These are phyloP conservation scores for Chloris gayana DNA, from an alignment of 176 grass and related monocot species.

Conservation along the genomic window DNA sequence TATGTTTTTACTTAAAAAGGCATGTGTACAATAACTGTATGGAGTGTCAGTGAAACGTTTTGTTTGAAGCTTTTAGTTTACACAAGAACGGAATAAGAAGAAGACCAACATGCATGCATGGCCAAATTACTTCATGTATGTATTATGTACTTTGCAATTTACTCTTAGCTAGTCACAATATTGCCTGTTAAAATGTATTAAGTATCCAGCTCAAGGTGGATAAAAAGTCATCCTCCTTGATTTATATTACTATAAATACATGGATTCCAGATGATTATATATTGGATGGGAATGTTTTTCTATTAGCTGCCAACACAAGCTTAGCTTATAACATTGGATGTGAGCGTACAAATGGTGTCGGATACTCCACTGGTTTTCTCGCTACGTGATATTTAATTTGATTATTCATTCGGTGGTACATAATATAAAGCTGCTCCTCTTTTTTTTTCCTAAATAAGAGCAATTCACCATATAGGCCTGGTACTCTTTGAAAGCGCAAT, in stretches of 20 bases:
- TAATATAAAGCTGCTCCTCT: too few species aligned
- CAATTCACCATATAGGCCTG: not conserved
- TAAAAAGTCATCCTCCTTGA: not conserved
- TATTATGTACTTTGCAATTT: not conserved
- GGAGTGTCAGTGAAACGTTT: not conserved
- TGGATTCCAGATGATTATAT: not conserved
- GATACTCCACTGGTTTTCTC: too few species aligned
- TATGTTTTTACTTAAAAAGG: not conserved
- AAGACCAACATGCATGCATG: not conserved
- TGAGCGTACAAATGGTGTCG: too few species aligned
- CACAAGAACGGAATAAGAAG: not conserved
- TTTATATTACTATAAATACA: not conserved
- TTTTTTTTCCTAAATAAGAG: too few species aligned
- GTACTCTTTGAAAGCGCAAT: not conserved
- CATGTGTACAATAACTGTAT: not conserved
- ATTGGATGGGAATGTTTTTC: not conserved
- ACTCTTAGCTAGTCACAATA: not conserved
- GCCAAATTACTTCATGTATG: not conserved
- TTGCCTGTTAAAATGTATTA: not conserved
- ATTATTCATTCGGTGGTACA: too few species aligned
- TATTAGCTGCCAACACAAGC: not conserved
- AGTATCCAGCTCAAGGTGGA: constrained; percentile 4
- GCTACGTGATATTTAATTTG: too few species aligned
- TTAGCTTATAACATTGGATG: not conserved
- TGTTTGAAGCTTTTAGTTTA: not conserved